Percentiles rank a stretch among this genome's conserved stretches.
phyloP scores from a whole-genome alignment of 176 grass and related monocot genomes.

The Elaeis guineensis region DNA sequence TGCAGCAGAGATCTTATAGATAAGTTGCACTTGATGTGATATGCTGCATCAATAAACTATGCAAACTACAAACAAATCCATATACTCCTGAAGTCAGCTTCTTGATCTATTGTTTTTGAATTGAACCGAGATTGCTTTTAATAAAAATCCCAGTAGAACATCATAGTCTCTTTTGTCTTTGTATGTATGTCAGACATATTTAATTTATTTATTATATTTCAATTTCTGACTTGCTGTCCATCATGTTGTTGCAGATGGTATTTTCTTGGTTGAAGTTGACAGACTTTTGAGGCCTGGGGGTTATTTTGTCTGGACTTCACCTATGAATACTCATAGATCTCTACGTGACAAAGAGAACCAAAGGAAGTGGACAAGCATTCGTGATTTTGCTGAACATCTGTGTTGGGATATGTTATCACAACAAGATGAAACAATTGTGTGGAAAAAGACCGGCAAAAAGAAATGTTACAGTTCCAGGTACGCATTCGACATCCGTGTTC shows the following conservation, averaged over 20 bases:
- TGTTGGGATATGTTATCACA: slow-evolving; percentile 98
- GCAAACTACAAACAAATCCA: no score
- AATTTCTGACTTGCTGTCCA: not conserved
- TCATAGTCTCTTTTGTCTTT: no score
- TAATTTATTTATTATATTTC: slow-evolving; percentile 11
- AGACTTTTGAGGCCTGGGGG: slow-evolving; percentile 92
- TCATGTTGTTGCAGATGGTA: slow-evolving; percentile 51
- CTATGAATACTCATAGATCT: slow-evolving; percentile 80
- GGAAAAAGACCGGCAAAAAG: slow-evolving; percentile 80
- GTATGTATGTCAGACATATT: not conserved
- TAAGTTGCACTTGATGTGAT: no score
- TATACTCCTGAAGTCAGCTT: not conserved
- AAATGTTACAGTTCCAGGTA: slow-evolving; percentile 88
- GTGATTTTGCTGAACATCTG: slow-evolving; percentile 50
- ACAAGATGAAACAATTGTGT: slow-evolving; percentile 97
- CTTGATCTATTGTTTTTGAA: not conserved
- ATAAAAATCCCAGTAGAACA: not conserved
- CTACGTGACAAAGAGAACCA: slow-evolving; percentile 89
- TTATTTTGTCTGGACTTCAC: slow-evolving; percentile 97
- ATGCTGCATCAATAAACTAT: no score
- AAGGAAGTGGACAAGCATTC: slow-evolving; percentile 80
- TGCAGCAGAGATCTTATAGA: no score
- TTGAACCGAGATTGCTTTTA: not conserved
- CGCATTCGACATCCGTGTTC: not conserved
- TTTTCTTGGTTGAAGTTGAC: slow-evolving; percentile 93